These are phyloP conservation scores for Candida schatavii DNA, from an alignment of 805 yeast species.

Conservation along the genomic window DNA sequence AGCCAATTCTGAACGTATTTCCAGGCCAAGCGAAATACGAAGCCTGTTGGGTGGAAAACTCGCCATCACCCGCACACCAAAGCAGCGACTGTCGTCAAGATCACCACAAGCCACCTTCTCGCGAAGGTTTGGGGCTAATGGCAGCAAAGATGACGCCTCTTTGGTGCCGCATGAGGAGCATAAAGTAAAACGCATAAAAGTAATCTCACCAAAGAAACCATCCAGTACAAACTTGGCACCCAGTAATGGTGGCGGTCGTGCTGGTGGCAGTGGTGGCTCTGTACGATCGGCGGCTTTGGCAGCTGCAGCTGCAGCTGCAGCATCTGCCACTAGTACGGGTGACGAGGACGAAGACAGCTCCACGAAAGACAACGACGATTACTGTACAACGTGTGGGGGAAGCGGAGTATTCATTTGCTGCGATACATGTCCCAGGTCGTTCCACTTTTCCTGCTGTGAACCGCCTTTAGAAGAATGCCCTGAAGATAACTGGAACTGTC, in stretches of 20 bases:
- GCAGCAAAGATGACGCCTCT: neutral
- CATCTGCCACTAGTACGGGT: neutral
- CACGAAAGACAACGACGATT: conserved; percentile 67
- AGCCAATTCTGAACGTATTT: conserved; percentile 9
- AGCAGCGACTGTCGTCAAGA: conserved; percentile 5
- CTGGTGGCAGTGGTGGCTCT: too few relatives aligned
- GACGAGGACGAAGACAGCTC: conserved; percentile 10
- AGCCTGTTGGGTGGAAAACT: conserved; percentile 5
- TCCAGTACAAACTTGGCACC: conserved; percentile 25
- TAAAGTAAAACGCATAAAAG: conserved; percentile 21
- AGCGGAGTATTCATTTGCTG: conserved; percentile 90
- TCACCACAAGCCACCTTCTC: conserved; percentile 4
- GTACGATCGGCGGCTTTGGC: too few relatives aligned
- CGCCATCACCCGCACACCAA: conserved; percentile 5
- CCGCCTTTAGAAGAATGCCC: conserved; percentile 90
- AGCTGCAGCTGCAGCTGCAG: neutral
- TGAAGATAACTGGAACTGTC: conserved; percentile 87
- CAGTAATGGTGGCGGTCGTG: too few relatives aligned
- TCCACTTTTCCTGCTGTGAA: conserved; percentile 86
- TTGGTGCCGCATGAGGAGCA: neutral
- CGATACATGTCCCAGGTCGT: conserved; percentile 88
- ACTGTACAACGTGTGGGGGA: conserved; percentile 86
- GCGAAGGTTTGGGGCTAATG: neutral
- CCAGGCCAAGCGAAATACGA: conserved; percentile 19
- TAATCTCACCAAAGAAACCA: conserved; percentile 32